Base-by-base conservation (phyloP, 2,329 filamentous ascomycete genomes). In the Chrysoporthe austroafricana region DNA sequence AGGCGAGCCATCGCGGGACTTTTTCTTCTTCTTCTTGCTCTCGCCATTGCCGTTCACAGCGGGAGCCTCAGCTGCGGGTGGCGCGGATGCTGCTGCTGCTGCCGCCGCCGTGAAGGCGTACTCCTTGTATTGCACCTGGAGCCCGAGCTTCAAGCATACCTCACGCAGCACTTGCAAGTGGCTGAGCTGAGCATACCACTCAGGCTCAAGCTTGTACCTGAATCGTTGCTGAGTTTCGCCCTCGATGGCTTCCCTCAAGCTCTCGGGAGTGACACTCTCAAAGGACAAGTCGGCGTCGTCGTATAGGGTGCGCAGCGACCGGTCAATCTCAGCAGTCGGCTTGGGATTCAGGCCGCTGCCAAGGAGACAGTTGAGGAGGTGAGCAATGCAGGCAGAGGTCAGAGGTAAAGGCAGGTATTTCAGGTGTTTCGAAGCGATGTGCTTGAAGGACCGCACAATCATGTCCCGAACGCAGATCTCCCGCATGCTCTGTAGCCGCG, bases 371-470 rank as follows among this genome's bases (percentile, higher is more conserved):
- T 99, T 99, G 72, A 99, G 85, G 62, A 99, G 84, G 77, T 99
- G 96, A 7, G 94, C 85, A 69, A 95, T 82, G 77, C 92, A 95
- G 69, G 92, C 84, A 61, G 92, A 86, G n/a, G 91, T 89, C 70
- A 98, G 90, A 16, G 92, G 89, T 71, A 91, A 85, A 32, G 96
- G 93, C 26, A 97, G 81, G 70, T 91, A 88, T 71, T 91, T 90
- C 70, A 99, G 84, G 77, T 96, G 92, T 73, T 86, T 86, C 77
- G 93, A 90, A 67, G 91, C 87, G 71, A 96, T 84, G 79, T 99
- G 95, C 86, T 99, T 99, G 86, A 98, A 97, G 5, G 92, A 90
- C 82, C 96, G 90, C n/a, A 92, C 87, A 72, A 98, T 87, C 91
- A 98, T 98, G 79, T 99, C 96, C 77, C 97, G 95, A 54, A 93